Base-by-base conservation (phyloP, 352 stramenopile genomes). In the Pythium aquatile region DNA sequence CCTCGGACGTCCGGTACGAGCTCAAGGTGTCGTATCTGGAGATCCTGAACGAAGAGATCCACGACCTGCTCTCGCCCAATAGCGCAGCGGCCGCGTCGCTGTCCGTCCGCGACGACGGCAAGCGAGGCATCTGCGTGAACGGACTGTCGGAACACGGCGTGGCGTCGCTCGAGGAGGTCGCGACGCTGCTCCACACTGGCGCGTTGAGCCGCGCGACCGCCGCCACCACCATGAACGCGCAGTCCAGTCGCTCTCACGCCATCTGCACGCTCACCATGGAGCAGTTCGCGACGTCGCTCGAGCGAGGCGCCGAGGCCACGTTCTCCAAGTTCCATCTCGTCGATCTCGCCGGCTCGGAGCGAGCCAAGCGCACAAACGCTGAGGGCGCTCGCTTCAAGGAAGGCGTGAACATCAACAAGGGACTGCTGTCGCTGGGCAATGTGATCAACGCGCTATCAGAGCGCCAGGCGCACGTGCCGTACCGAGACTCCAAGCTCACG, bases 31-130 rank as follows among this genome's bases (percentile, higher is more conserved):
- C 85, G 47, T 91, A 89, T 47, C 66, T 94, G n/a, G 83, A 92
- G 89, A 96, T 99, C 46, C 96, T 99, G 64, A 99, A 99, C 56
- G 97, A 99, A 84, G 91, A 98, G 66, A 89, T 99, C 55, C 78
- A 84, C 13, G 97, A 99, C 74, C 78, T 99, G 29, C 78, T 99
- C 9, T 78, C 68, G 10, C 32, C 65, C 9, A 20, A 58, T 33
- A 55, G 53, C 5, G 5, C 37, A 20, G 63, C 63, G 35, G 80
- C 20, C 20, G 20, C 56, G 33, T 60, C 60, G 39, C 78, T 87
- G 55, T 87, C 73, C 26, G 74, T 98, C 24, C 93, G 93, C 30
- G 93, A 97, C 49, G 85, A 94, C 61, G 76, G 83, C n/a, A 90
- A 96, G 61, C 78, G 88, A 63, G 95, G 97, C 33, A 89, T 98